phyloP scores from a whole-genome alignment of 2,329 filamentous ascomycete genomes.

The Aureobasidium sp. region DNA sequence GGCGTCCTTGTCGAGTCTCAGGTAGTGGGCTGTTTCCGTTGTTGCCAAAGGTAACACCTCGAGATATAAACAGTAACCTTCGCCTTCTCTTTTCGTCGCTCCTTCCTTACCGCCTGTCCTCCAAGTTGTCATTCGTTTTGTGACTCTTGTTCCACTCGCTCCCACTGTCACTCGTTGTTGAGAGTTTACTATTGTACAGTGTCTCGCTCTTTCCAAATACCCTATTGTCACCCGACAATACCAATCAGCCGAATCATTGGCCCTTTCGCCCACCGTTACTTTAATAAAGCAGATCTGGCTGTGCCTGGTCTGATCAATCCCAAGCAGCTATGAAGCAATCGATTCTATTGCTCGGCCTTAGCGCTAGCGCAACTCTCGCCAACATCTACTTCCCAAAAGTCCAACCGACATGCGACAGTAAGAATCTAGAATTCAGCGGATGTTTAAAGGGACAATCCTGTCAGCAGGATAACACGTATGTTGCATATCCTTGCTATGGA shows the following conservation, averaged over 20 bases:
- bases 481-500: slow-evolving; percentile 10
- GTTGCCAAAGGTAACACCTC: neutral
- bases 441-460: slow-evolving; percentile 33
- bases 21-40: neutral
- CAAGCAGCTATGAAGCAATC: slow-evolving; percentile 1
- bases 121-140: neutral
- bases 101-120: neutral
- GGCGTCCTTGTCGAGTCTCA: neutral
- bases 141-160: neutral
- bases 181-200: neutral
- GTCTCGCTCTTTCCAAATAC: neutral
- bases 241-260: neutral
- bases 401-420: slow-evolving; percentile 33
- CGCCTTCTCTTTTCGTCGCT: neutral
- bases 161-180: neutral
- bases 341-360: neutral
- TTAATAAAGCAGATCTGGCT: neutral
- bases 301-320: neutral
- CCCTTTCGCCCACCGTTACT: neutral
- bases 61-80: neutral
- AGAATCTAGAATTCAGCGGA: slow-evolving; percentile 15
- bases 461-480: slow-evolving; percentile 27
- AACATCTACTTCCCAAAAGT: slow-evolving; percentile 43
- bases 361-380: slow-evolving; percentile 19
- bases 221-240: neutral